phyloP scores from a whole-genome alignment of 495 filamentous ascomycete genomes.

The Penicillium steckii region DNA sequence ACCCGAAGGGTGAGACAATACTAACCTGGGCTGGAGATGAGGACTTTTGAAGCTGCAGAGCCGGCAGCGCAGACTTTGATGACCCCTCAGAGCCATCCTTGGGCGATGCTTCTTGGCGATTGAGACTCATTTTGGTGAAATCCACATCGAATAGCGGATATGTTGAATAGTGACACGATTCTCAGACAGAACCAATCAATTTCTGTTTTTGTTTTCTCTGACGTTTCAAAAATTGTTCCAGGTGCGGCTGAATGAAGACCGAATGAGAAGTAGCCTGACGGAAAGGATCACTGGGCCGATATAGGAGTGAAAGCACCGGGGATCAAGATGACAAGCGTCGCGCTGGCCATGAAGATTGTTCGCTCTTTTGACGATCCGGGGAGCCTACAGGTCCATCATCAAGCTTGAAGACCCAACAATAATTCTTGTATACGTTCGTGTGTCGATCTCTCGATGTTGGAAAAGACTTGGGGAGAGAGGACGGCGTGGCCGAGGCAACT shows the following conservation, averaged over 20 bases:
- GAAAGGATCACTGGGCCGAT: neutral
- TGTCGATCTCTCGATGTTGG: neutral
- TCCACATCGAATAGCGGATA: slow-evolving; percentile 2
- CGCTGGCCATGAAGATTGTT: slow-evolving; percentile 26
- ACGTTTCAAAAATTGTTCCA: neutral
- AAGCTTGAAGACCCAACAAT: neutral
- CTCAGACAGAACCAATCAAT: neutral
- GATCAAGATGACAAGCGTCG: slow-evolving; percentile 4
- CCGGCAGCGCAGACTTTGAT: slow-evolving; percentile 17
- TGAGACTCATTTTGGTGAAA: slow-evolving; percentile 37
- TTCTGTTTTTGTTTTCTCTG: too few relatives aligned
- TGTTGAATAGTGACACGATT: neutral
- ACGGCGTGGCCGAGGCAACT: neutral
- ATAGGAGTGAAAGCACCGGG: slow-evolving; percentile 6
- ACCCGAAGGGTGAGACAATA: neutral
- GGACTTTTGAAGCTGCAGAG: slow-evolving; percentile 21
- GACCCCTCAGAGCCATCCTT: slow-evolving; percentile 20
- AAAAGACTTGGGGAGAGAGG: too few relatives aligned
- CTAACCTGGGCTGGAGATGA: slow-evolving; percentile 28
- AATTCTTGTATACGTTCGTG: neutral
- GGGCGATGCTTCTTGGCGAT: slow-evolving; percentile 30
- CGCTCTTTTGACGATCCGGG: slow-evolving; percentile 4
- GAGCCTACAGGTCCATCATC: slow-evolving; percentile 24
- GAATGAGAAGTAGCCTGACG: neutral
- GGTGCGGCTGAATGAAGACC: neutral